Conservation (phyloP, 768 basidiomycete species). For the Mycena rosella region DNA sequence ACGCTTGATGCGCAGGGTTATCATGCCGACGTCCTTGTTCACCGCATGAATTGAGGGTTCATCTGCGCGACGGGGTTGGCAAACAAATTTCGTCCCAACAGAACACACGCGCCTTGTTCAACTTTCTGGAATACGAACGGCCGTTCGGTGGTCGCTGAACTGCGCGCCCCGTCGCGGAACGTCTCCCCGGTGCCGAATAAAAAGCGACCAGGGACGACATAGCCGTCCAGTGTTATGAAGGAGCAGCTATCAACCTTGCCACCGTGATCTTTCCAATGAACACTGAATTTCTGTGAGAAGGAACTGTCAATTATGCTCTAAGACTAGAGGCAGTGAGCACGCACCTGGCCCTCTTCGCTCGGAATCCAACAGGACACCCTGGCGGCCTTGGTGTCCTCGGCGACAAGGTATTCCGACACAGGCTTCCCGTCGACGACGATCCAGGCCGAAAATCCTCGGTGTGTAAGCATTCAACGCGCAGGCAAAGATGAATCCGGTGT, state of each 20-base stretch:
- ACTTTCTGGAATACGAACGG: conserved; percentile 72
- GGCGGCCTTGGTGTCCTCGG: conserved; percentile 57
- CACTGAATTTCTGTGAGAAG: conserved; percentile 61
- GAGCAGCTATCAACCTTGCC: conserved; percentile 65
- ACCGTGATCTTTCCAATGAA: conserved; percentile 76
- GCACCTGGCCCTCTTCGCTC: conserved; percentile 69
- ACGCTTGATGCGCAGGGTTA: conserved; percentile 63
- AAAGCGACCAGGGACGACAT: conserved; percentile 72
- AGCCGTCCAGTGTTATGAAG: conserved; percentile 76
- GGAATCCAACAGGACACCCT: conserved; percentile 79
- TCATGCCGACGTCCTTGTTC: conserved; percentile 63
- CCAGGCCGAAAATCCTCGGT: conserved; percentile 79
- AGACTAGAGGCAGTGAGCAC: conserved; percentile 22
- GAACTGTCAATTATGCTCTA: conserved; percentile 16
- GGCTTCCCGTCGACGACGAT: conserved; percentile 64
- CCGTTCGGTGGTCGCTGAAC: conserved; percentile 62
- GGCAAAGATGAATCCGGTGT: too few species aligned
- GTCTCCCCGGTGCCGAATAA: conserved; percentile 68
- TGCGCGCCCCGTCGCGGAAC: conserved; percentile 65
- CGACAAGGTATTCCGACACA: conserved; percentile 69
- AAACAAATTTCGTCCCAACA: conserved; percentile 9
- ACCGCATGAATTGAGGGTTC: conserved; percentile 34
- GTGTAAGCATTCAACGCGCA: conserved; percentile 57
- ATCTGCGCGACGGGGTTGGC: conserved; percentile 25
- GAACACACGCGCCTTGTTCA: conserved; percentile 50